A percentile compares a stretch with the other conserved stretches of the same genome.
Evolutionary conservation across 2,329 filamentous ascomycete genomes (phyloP).

Genomic region (Daldinia sp.): DNA sequence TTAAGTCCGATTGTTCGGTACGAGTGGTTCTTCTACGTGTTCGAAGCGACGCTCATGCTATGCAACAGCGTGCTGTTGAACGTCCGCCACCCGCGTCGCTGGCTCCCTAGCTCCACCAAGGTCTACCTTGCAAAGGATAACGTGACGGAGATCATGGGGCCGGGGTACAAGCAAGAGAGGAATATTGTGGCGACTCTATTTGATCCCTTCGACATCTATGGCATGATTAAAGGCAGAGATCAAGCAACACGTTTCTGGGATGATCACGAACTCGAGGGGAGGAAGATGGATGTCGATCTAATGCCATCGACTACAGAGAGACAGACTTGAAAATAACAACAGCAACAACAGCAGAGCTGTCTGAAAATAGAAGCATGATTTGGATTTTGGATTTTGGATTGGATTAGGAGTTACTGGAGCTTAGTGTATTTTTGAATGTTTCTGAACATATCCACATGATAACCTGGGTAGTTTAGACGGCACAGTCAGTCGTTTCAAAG

Average conservation of each 20-base stretch:
- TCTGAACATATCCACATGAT: constrained; percentile 7
- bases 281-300: constrained; percentile 10
- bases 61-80: constrained; percentile 64
- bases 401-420: not conserved
- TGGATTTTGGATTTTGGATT: not conserved
- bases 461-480: not conserved
- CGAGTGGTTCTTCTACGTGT: constrained; percentile 71
- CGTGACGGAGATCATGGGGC: constrained; percentile 61
- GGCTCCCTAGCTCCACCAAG: constrained; percentile 61
- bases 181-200: constrained; percentile 57
- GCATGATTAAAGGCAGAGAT: constrained; percentile 52
- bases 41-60: constrained; percentile 67
- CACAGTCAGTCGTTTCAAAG: not conserved
- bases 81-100: constrained; percentile 62
- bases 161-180: constrained; percentile 63
- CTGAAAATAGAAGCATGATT: constrained; percentile 5
- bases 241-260: constrained; percentile 56
- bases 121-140: constrained; percentile 65
- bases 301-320: not conserved
- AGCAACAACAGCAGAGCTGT: not conserved
- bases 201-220: constrained; percentile 57
- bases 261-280: constrained; percentile 18
- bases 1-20: constrained; percentile 64
- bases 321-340: not conserved
- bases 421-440: not conserved